These are phyloP conservation scores for Leishmania braziliensis DNA, from an alignment of 208 protist genomes.

Conservation along the genomic window DNA sequence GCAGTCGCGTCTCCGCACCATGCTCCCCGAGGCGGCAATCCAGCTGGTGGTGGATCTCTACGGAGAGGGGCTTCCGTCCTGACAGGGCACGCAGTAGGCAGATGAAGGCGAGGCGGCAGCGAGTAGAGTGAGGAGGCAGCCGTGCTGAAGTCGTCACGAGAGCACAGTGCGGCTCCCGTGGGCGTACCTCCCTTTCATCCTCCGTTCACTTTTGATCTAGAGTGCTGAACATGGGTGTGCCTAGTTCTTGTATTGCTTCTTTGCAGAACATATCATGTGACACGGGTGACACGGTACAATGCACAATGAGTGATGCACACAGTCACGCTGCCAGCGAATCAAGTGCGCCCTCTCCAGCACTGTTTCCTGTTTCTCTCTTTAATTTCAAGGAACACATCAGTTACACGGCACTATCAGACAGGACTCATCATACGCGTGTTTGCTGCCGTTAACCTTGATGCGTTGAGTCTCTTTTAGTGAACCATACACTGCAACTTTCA, in stretches of 20 bases:
- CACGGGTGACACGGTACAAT: not conserved
- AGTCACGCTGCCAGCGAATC: not conserved
- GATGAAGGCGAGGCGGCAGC: not conserved
- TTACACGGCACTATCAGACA: not conserved
- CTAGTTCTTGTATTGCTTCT: not conserved
- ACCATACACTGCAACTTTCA: not conserved
- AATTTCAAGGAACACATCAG: not conserved
- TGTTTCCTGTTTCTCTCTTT: not conserved
- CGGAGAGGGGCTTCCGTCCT: not conserved
- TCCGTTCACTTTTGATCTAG: not conserved
- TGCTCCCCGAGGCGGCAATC: slow-evolving; percentile 32
- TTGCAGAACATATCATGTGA: not conserved
- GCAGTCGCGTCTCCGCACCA: slow-evolving; percentile 4
- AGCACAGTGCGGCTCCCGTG: not conserved
- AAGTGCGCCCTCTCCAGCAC: not conserved
- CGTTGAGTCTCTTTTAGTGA: not conserved
- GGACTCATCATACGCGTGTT: not conserved
- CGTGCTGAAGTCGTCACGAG: not conserved
- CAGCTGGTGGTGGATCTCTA: slow-evolving; percentile 17
- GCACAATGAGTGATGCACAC: not conserved
- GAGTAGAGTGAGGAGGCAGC: not conserved
- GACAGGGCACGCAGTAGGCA: not conserved
- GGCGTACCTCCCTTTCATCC: not conserved
- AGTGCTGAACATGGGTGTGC: not conserved
- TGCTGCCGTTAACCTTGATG: not conserved